Evolutionary conservation across 305 asterid species (phyloP).

Genomic region (Fraxinus floribunda): DNA sequence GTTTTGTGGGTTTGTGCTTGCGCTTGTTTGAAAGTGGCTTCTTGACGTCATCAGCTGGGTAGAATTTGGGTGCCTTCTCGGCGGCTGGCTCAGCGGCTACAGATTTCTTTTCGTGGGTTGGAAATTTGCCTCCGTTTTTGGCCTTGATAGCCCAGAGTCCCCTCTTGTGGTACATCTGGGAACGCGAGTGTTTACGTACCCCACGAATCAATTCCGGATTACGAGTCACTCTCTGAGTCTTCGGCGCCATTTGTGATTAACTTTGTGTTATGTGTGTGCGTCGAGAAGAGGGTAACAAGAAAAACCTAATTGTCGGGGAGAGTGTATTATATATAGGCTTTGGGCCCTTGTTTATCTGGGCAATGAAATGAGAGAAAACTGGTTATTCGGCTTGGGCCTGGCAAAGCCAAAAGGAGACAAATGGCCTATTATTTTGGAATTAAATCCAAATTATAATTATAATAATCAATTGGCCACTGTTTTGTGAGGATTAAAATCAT

Average conservation of each 20-base stretch:
- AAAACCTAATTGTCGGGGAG: too few relatives aligned
- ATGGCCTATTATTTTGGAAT: too few relatives aligned
- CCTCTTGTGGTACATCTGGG: conserved; percentile 36
- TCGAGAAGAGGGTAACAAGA: not conserved
- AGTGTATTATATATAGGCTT: too few relatives aligned
- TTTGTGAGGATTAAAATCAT: too few relatives aligned
- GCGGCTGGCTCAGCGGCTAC: not conserved
- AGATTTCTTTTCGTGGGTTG: conserved; percentile 23
- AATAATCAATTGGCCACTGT: too few relatives aligned
- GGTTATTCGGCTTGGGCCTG: too few relatives aligned
- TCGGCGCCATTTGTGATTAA: conserved; percentile 25
- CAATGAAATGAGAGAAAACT: too few relatives aligned
- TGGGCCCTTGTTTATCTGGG: too few relatives aligned
- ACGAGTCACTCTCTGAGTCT: conserved; percentile 13
- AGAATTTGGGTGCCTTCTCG: conserved; percentile 25
- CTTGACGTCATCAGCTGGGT: conserved; percentile 34
- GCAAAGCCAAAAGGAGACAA: too few relatives aligned
- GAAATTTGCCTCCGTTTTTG: conserved; percentile 32
- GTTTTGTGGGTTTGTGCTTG: conserved; percentile 34
- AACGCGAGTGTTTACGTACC: conserved; percentile 28
- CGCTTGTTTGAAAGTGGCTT: conserved; percentile 31
- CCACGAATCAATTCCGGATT: conserved; percentile 32
- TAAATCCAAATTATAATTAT: too few relatives aligned
- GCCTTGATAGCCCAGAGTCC: conserved; percentile 40
- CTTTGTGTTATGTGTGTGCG: not conserved